phyloP scores from a whole-genome alignment of 148 eudicot species.

The Cornus controversa region DNA sequence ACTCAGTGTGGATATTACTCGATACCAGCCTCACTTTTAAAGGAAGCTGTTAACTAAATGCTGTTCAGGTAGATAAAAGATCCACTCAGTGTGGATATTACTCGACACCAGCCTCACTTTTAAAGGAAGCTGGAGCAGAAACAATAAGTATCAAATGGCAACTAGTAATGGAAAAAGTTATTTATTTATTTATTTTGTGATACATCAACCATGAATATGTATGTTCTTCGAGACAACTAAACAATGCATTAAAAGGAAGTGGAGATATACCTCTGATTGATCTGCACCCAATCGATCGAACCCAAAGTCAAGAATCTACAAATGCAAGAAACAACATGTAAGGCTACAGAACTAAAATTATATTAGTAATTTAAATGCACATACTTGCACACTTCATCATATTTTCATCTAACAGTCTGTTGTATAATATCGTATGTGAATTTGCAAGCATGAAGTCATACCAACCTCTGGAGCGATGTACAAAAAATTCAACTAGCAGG shows the following conservation, averaged over 20 bases:
- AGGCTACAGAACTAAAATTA: not conserved
- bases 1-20: too few relatives aligned
- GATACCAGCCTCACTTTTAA: too few relatives aligned
- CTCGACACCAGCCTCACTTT: not conserved
- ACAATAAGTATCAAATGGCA: not conserved
- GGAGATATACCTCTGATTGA: slow-evolving; percentile 58
- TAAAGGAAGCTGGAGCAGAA: not conserved
- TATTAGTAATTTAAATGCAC: not conserved
- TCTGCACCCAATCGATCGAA: slow-evolving; percentile 93
- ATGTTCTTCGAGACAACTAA: not conserved
- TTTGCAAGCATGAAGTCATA: not conserved
- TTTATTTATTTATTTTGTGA: not conserved
- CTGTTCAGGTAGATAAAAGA: too few relatives aligned
- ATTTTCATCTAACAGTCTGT: not conserved
- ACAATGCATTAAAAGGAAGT: not conserved
- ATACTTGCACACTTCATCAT: not conserved
- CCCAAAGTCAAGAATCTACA: slow-evolving; percentile 93
- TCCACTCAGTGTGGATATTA: not conserved
- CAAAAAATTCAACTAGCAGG: not conserved
- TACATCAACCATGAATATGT: slow-evolving; percentile 2
- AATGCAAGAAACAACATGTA: slow-evolving; percentile 12
- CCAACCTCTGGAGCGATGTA: not conserved
- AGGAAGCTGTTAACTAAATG: too few relatives aligned
- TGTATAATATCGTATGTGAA: not conserved
- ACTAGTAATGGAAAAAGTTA: not conserved